A percentile compares a stretch with the other conserved stretches of the same genome.
These are phyloP conservation scores for Schizothecium vesticola DNA, from an alignment of 495 filamentous ascomycete species.

Conservation along the genomic window DNA sequence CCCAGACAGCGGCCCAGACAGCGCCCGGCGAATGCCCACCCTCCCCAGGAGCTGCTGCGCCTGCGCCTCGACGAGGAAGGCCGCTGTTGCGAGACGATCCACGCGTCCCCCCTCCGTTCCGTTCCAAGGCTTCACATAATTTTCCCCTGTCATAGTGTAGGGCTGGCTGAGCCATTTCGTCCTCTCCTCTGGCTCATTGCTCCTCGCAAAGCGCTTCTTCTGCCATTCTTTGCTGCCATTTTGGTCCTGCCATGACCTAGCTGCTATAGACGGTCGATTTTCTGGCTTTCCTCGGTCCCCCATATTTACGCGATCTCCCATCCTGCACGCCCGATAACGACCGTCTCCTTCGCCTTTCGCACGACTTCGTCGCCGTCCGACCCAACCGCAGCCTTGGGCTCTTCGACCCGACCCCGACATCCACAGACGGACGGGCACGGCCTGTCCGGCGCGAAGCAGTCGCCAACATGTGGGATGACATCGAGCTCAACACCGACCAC, in stretches of 20 bases:
- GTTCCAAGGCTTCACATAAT: not conserved
- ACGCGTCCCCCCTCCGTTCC: constrained; percentile 4
- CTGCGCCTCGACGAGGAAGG: constrained; percentile 11
- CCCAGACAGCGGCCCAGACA: not conserved
- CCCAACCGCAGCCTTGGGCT: not conserved
- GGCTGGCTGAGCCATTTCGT: not conserved
- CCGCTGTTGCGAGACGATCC: constrained; percentile 9
- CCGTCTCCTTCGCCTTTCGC: not conserved
- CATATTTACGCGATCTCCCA: not conserved
- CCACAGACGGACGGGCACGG: not conserved
- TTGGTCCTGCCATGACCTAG: not conserved
- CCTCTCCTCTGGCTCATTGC: not conserved
- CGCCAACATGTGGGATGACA: constrained; percentile 32
- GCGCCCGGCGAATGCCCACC: not conserved
- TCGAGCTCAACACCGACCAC: constrained; percentile 46
- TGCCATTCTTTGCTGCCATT: not conserved
- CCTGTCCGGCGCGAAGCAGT: not conserved
- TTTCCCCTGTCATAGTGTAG: not conserved
- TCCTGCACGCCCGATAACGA: not conserved
- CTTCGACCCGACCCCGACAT: not conserved
- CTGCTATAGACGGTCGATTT: not conserved
- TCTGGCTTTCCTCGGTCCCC: not conserved
- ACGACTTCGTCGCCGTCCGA: not conserved
- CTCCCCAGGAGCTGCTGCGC: not conserved
- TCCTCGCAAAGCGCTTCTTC: not conserved